Base-by-base conservation (phyloP, 495 filamentous ascomycete genomes). In the Aspergillus baeticus region DNA sequence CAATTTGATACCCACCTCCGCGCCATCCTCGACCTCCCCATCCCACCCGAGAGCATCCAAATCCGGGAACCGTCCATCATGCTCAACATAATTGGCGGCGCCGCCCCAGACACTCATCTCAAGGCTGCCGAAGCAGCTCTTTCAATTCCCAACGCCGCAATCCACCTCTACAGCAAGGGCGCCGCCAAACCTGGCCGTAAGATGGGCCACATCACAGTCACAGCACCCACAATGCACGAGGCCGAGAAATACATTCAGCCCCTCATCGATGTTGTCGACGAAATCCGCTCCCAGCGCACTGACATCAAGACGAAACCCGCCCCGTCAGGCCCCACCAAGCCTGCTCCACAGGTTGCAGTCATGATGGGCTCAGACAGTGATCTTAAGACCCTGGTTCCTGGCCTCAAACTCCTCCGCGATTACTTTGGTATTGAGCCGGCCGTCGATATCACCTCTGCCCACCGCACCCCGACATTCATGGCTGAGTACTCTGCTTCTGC, bases 281-380 rank as follows among this genome's bases (percentile, higher is more conserved):
- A 77, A n/a, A 87, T 91, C 56, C 81, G 85, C 54, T 75, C 78
- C 36, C 81, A 86, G 61, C 80, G 87, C 33, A 68, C 63, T 61
- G 73, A 73, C 50, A 60, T 75, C 64, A 76, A 77, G 58, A 75
- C 73, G 52, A 71, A 76, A 52, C 56, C 74, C 15, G 57, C 57
- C 39, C 47, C 58, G 29, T 67, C 71, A 23, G 67, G 65, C 41
- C 58, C 62, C 47, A 65, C 68, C 15, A 74, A 68, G 66, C 69
- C 63, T 51, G 64, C 69, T 31, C 88, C 88, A 1, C 73, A 91
- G 5, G 86, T 97, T 7, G 87, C 87, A 7, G 86, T 98, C 8
- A 90, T 91, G 34, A 96, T 96, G 90, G 94, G 94, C 56, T 98
- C 94, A 5, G 92, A 96, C 75, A 94, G 89, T 36, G 94, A 98